phyloP scores from a whole-genome alignment of 2,329 filamentous ascomycete species.

The Beauveria brongniartii region DNA sequence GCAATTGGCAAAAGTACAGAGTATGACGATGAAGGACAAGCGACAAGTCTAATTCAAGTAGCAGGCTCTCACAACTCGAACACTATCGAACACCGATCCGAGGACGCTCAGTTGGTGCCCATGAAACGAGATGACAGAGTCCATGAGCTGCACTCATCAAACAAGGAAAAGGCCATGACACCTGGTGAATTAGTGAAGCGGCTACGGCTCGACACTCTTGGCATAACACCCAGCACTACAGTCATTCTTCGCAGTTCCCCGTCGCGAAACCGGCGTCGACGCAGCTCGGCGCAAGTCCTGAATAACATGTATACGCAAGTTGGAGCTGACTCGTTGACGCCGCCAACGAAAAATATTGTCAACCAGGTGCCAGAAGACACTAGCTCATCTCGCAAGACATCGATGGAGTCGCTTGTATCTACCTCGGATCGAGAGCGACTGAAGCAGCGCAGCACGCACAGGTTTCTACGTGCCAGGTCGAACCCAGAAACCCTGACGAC shows the following conservation, averaged over 20 bases:
- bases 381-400: not conserved
- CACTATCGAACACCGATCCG: slow-evolving; percentile 11
- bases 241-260: slow-evolving; percentile 20
- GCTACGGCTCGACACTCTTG: slow-evolving; percentile 19
- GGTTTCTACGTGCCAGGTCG: slow-evolving; percentile 23
- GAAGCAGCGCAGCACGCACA: not conserved
- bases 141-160: not conserved
- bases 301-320: slow-evolving; percentile 7
- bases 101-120: not conserved
- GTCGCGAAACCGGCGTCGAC: slow-evolving; percentile 12
- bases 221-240: slow-evolving; percentile 21
- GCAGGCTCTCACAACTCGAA: slow-evolving; percentile 20
- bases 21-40: too few relatives aligned
- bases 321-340: not conserved
- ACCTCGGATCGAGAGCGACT: not conserved
- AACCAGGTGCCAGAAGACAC: not conserved
- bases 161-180: slow-evolving; percentile 15
- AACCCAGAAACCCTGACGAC: slow-evolving; percentile 28
- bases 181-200: slow-evolving; percentile 21
- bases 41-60: not conserved
- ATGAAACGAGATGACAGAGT: slow-evolving; percentile 5
- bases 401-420: not conserved
- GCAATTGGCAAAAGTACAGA: slow-evolving; percentile 21
- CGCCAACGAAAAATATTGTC: not conserved
- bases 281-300: slow-evolving; percentile 21